phyloP scores from a whole-genome alignment of 495 filamentous ascomycete genomes.

The Aspergillus sparsus region DNA sequence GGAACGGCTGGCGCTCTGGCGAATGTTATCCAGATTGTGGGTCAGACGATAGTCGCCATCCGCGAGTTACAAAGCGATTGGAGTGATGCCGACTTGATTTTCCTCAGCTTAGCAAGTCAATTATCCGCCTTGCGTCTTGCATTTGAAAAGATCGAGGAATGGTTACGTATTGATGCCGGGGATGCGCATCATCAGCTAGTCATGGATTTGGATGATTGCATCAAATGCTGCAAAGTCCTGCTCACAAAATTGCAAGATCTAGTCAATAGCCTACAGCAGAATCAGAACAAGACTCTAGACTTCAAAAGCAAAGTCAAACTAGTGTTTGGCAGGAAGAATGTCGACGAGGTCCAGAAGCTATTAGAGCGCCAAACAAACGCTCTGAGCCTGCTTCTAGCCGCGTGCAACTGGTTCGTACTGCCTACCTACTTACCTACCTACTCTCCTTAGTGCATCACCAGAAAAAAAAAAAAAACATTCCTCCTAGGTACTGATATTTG shows the following conservation, averaged over 20 bases:
- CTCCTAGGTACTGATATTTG: too few species aligned
- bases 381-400: slow-evolving; percentile 5
- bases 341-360: slow-evolving; percentile 9
- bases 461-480: too few species aligned
- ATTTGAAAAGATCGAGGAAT: slow-evolving; percentile 10
- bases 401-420: slow-evolving; percentile 5
- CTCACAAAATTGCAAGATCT: not conserved
- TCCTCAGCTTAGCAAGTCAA: slow-evolving; percentile 4
- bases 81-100: slow-evolving; percentile 9
- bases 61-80: slow-evolving; percentile 1
- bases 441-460: too few species aligned
- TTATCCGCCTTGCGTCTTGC: slow-evolving; percentile 4
- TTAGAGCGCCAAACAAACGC: slow-evolving; percentile 8
- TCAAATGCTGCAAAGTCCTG: slow-evolving; percentile 5
- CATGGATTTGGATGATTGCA: slow-evolving; percentile 6
- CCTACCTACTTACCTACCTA: too few species aligned
- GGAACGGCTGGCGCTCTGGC: slow-evolving; percentile 7
- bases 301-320: slow-evolving; percentile 6
- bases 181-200: slow-evolving; percentile 1
- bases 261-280: not conserved
- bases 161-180: not conserved
- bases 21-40: slow-evolving; percentile 6
- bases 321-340: slow-evolving; percentile 1
- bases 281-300: too few species aligned
- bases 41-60: slow-evolving; percentile 4